Base-by-base conservation (phyloP, 2,329 filamentous ascomycete genomes). In the Apiospora kogelbergensis region DNA sequence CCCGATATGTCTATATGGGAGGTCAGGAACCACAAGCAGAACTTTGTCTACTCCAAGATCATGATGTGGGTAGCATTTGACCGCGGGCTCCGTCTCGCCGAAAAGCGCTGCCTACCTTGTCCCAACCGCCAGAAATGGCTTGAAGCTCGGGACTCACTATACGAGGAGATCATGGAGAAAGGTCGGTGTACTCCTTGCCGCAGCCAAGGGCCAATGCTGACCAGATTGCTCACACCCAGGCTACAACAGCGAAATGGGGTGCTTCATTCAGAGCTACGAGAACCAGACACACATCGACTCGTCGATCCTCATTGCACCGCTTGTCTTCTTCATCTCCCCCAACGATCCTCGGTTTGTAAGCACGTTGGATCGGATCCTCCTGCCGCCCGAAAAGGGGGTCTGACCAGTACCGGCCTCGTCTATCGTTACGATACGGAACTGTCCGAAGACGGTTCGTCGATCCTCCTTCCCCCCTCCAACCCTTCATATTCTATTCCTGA, bases 1-100 rank as follows among this genome's bases (percentile, higher is more conserved):
- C 88, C 89, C 15, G 92, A 95, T 76, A 94, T 94, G 91, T 93
- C 91, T 2, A 95, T 94, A 74, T 94, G 92, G 92, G 92, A 95
- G 77, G 91, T 93, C 6, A 88, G 92, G 53, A 92, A 92, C 72
- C 82, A 89, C 74, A 91, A 91, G 76, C 91, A 94, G 78, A 88
- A 93, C 75, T 95, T 94, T 73, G 88, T 90, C 17, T 95, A 94
- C 79, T 93, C 90, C n/a, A 93, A 94, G 76, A 86, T 95, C 72
- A 93, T 94, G 90, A 85, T 95, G 26, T 95, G 92, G 92, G 92
- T 95, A 3, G 91, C 92, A 22, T 89, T 95, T 71, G 92, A 95
- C 77, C 89, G 92, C 6, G 92, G 90, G 11, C 81, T 94, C 15
- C 90, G 92, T 1, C 85, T 94, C 0, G 85, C 91, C 4, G 91